A percentile compares a stretch with the other conserved stretches of the same genome.
phyloP scores from a whole-genome alignment of 768 basidiomycete genomes.

The Mycena olivaceomarginata region DNA sequence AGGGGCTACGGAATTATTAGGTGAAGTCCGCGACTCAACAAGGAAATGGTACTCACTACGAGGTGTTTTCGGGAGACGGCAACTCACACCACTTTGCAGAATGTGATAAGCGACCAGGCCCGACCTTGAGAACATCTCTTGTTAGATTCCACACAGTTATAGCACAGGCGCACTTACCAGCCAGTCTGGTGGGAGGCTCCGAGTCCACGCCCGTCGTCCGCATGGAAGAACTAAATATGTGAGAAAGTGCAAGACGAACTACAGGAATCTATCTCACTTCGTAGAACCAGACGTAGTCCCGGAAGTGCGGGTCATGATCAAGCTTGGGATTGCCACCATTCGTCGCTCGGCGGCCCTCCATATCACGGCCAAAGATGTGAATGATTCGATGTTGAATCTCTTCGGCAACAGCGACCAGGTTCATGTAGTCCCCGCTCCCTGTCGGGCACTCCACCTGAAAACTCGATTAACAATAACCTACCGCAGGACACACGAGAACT shows the following conservation, averaged over 20 bases:
- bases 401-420: constrained; percentile 94
- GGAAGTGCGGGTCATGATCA: constrained; percentile 95
- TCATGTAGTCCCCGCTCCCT: constrained; percentile 98
- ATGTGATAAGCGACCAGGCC: constrained; percentile 95
- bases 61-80: constrained; percentile 95
- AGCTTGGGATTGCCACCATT: constrained; percentile 94
- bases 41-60: constrained; percentile 76
- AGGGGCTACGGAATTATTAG: constrained; percentile 74
- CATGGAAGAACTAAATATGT: constrained; percentile 90
- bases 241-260: constrained; percentile 8
- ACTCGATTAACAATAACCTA: constrained; percentile 1
- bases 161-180: constrained; percentile 73
- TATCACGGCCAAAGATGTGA: constrained; percentile 97
- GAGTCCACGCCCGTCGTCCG: constrained; percentile 92
- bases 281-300: constrained; percentile 97
- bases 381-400: constrained; percentile 99
- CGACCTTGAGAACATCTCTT: constrained; percentile 70
- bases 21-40: not conserved
- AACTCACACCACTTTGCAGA: constrained; percentile 91
- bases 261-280: constrained; percentile 72
- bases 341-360: constrained; percentile 89
- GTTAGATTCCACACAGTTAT: not conserved
- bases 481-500: not conserved
- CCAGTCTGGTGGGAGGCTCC: constrained; percentile 99
- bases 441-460: constrained; percentile 93